Evolutionary conservation across 1,139 yeast species (phyloP).

Genomic region (Dujonia santamariae): DNA sequence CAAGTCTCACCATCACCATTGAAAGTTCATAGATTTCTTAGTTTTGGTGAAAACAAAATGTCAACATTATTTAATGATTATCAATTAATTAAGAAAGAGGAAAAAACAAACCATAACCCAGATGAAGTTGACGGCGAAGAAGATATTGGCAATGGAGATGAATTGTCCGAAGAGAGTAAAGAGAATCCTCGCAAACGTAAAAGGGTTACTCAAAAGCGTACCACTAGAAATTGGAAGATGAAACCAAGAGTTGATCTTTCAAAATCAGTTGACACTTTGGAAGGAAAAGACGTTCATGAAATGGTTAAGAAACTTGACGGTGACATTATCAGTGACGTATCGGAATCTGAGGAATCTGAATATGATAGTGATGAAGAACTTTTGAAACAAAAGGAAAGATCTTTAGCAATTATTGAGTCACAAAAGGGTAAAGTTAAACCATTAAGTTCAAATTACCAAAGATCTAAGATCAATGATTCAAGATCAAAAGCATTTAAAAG

Average conservation of each 20-base stretch:
- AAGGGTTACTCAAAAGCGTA: conserved; percentile 55
- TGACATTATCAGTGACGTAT: conserved; percentile 16
- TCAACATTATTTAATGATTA: conserved; percentile 39
- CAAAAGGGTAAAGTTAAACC: conserved; percentile 28
- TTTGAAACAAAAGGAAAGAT: conserved; percentile 8
- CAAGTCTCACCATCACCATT: conserved; percentile 47
- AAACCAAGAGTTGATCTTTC: conserved; percentile 33
- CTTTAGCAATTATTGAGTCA: conserved; percentile 6
- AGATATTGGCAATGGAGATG: conserved; percentile 8
- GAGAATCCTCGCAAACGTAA: conserved; percentile 22
- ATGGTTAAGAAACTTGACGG: conserved; percentile 30
- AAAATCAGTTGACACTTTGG: conserved; percentile 25
- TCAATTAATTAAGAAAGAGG: conserved; percentile 17
- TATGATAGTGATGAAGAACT: conserved; percentile 12
- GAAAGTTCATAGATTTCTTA: conserved; percentile 34
- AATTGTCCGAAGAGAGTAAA: conserved; percentile 3
- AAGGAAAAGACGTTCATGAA: conserved; percentile 38
- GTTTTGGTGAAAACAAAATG: conserved; percentile 25
- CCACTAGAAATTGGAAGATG: conserved; percentile 59
- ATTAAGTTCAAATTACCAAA: conserved; percentile 36
- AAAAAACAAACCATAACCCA: conserved; percentile 11
- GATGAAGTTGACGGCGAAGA: conserved; percentile 5
- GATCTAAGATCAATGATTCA: conserved; percentile 44
- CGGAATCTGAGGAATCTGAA: conserved; percentile 19
- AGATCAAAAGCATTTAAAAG: conserved; percentile 26